Percentiles rank a stretch among this genome's conserved stretches.
Evolutionary conservation across 129 eudicot species (phyloP).

Genomic region (Tanacetum coccineum): DNA sequence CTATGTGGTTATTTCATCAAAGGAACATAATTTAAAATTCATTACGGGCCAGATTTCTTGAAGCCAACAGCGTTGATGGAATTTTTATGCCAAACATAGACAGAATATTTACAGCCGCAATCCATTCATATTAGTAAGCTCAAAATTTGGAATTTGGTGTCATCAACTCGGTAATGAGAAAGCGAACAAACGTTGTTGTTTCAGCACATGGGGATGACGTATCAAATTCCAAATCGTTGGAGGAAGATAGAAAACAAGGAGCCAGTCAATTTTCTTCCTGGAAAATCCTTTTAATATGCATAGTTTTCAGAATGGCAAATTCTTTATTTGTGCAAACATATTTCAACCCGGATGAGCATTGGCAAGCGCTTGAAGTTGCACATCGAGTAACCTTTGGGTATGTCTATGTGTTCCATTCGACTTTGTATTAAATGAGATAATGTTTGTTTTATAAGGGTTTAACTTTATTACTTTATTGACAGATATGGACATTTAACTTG

Average conservation of each 20-base stretch:
- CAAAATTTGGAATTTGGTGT: neutral
- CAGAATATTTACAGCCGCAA: neutral
- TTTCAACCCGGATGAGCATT: slow-evolving; percentile 97
- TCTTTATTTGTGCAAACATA: slow-evolving; percentile 87
- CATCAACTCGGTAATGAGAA: slow-evolving; percentile 41
- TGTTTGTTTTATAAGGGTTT: no score
- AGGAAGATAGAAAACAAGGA: slow-evolving; percentile 26
- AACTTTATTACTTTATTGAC: slow-evolving; percentile 25
- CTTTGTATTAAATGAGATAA: no score
- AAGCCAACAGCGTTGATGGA: neutral
- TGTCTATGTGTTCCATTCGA: neutral
- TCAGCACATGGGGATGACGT: slow-evolving; percentile 22
- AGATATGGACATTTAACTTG: slow-evolving; percentile 97
- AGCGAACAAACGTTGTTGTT: slow-evolving; percentile 32
- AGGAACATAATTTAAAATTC: neutral
- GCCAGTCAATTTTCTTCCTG: slow-evolving; percentile 31
- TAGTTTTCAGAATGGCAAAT: slow-evolving; percentile 49
- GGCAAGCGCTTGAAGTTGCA: slow-evolving; percentile 99
- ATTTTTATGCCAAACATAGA: slow-evolving; percentile 12
- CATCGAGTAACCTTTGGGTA: slow-evolving; percentile 85
- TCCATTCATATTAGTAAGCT: neutral
- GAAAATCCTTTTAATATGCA: slow-evolving; percentile 55
- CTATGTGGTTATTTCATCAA: neutral
- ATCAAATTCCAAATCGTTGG: slow-evolving; percentile 21
- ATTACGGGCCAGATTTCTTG: neutral